Base-by-base conservation (phyloP, 306 rosid genomes). In the Corylus heterophylla region DNA sequence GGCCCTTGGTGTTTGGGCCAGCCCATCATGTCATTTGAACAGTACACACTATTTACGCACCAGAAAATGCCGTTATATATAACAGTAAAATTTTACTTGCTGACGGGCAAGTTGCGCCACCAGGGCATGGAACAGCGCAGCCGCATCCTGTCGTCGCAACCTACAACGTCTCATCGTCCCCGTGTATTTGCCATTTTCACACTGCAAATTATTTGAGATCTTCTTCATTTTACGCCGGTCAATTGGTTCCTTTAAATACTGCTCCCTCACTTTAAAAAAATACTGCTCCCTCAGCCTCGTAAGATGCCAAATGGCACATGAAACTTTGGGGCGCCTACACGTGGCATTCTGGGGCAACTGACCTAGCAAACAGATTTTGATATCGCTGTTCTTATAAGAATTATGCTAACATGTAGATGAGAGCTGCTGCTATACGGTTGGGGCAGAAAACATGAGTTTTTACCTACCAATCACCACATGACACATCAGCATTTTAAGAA, bases 61-160 rank as follows among this genome's bases (percentile, higher is more conserved):
- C 25, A 22, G 25, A 22, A 22, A 22, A 22, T 22, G 25, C 25
- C 25, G 25, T 22, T 31, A 3, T 39, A 4, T 39, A 2, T 10
- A 12, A 52, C 2, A 20, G 25, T 1, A 4, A 1, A 22, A 45
- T 0, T 18, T 20, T 39, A 1, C 2, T 5, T 7, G 45, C 2
- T 5, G 17, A 59, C 86, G 68, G 78, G 73, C 77, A 83, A 22
- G 76, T 0, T 16, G 2, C 4, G 3, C 86, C 83, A 5, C 82
- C 68, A 6, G 79, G 79, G 73, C 86, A 78, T 4, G 86, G 86
- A 54, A 59, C 74, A 8, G 80, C 73, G 22, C 86, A 83, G 56
- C 83, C 83, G 12, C 86, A 83, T 4, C 25, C n/a, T 42, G 13
- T 83, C 76, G 58, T 83, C 18, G 82, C 80, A 78, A 51, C 18